phyloP scores from a whole-genome alignment of 208 protist species.

The Leishmania braziliensis region DNA sequence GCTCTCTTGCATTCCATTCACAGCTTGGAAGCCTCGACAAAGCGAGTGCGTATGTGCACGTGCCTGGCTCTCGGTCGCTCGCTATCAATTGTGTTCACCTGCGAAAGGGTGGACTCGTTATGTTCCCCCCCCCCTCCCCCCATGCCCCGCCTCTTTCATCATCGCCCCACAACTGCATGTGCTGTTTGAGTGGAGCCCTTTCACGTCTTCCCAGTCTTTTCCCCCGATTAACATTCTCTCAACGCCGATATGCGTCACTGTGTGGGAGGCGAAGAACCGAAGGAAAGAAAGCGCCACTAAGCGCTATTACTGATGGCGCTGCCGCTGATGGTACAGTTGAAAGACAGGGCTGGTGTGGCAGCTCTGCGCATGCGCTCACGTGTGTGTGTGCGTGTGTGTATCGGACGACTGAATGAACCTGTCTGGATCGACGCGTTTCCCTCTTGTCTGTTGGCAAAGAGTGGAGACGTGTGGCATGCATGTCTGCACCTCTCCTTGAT shows the following conservation, averaged over 20 bases:
- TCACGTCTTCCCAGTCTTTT: background rate
- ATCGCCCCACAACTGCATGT: no score
- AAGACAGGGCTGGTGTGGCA: background rate
- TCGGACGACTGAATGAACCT: background rate
- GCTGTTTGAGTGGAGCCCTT: background rate
- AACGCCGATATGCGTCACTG: no score
- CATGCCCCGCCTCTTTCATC: background rate
- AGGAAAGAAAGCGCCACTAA: background rate
- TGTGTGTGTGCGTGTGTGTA: background rate
- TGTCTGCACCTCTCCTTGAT: background rate
- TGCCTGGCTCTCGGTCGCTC: background rate
- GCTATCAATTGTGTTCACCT: background rate
- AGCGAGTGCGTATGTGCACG: background rate
- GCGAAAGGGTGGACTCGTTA: background rate
- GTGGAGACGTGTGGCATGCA: background rate
- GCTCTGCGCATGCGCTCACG: background rate
- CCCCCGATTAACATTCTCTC: slow-evolving; percentile 2
- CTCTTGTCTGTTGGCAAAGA: background rate
- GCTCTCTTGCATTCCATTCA: background rate
- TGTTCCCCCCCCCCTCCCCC: background rate
- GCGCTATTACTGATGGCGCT: background rate
- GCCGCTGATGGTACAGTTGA: background rate
- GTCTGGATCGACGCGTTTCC: no score
- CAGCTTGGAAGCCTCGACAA: background rate
- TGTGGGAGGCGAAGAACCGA: background rate